Percentiles rank a stretch among this genome's conserved stretches.
These are phyloP conservation scores for Periconia macrospinosa DNA, from an alignment of 2,329 filamentous ascomycete species.

Conservation along the genomic window DNA sequence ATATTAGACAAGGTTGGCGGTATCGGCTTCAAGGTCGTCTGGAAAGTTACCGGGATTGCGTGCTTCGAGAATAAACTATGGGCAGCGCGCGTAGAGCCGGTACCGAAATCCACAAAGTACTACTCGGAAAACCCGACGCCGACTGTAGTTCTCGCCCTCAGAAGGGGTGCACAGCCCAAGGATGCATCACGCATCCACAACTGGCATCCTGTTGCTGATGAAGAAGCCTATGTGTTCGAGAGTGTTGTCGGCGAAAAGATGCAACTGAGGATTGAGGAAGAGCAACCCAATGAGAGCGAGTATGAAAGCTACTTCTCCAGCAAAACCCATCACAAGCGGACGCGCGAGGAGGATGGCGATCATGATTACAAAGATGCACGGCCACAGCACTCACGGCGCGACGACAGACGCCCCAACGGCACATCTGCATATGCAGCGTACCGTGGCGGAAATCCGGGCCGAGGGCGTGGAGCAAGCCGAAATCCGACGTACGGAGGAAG, in stretches of 20 bases:
- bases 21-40: constrained; percentile 78
- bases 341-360: constrained; percentile 48
- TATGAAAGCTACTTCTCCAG: constrained; percentile 66
- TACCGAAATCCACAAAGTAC: constrained; percentile 62
- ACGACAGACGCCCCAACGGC: constrained; percentile 26
- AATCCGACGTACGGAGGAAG: constrained; percentile 33
- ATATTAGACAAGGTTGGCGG: constrained; percentile 85
- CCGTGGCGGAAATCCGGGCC: constrained; percentile 37
- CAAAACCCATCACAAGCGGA: constrained; percentile 52
- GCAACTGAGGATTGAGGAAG: constrained; percentile 76
- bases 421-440: constrained; percentile 17
- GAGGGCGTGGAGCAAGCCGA: constrained; percentile 30
- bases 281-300: constrained; percentile 62
- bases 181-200: constrained; percentile 81
- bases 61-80: constrained; percentile 80
- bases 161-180: constrained; percentile 72
- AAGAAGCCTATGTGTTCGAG: constrained; percentile 76
- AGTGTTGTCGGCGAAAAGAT: constrained; percentile 86
- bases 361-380: constrained; percentile 42
- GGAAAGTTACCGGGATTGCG: constrained; percentile 78
- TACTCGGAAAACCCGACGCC: constrained; percentile 81
- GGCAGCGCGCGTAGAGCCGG: constrained; percentile 78
- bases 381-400: constrained; percentile 24
- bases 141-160: constrained; percentile 79
- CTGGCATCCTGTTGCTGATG: constrained; percentile 75